These are phyloP conservation scores for Sinapis alba DNA, from an alignment of 441 rosid species.

Conservation along the genomic window DNA sequence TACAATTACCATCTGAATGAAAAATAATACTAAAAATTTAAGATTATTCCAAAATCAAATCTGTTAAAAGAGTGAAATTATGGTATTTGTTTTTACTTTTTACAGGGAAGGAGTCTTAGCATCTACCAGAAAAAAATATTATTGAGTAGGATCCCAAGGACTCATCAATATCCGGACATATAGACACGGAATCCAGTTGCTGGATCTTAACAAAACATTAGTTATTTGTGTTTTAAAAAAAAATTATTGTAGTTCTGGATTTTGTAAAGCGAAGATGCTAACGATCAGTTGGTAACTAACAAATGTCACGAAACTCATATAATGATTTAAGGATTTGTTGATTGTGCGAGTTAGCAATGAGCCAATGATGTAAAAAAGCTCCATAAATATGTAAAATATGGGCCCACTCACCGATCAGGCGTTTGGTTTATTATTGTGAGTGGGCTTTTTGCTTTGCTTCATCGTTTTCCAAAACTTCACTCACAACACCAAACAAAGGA, in stretches of 20 bases:
- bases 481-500: neutral
- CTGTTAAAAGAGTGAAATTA: too few species aligned
- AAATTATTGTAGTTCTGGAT: neutral
- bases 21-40: too few species aligned
- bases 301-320: neutral
- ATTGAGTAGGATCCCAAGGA: neutral
- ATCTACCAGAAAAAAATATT: neutral
- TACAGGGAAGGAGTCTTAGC: neutral
- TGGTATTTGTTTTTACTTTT: too few species aligned
- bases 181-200: neutral
- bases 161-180: neutral
- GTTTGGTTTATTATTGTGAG: neutral
- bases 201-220: neutral
- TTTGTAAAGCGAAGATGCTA: neutral
- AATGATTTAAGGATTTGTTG: neutral
- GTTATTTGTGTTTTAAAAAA: too few species aligned
- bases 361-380: neutral
- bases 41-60: too few species aligned
- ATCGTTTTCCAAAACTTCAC: constrained; percentile 10
- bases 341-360: constrained; percentile 4
- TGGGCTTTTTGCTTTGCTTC: constrained; percentile 42
- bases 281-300: neutral
- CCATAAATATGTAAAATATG: constrained; percentile 1
- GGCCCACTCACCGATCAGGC: constrained; percentile 24
- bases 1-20: too few species aligned